Evolutionary conservation across 1,284 basidiomycete genomes (phyloP).

Genomic region (Cryptococcus sp.): DNA sequence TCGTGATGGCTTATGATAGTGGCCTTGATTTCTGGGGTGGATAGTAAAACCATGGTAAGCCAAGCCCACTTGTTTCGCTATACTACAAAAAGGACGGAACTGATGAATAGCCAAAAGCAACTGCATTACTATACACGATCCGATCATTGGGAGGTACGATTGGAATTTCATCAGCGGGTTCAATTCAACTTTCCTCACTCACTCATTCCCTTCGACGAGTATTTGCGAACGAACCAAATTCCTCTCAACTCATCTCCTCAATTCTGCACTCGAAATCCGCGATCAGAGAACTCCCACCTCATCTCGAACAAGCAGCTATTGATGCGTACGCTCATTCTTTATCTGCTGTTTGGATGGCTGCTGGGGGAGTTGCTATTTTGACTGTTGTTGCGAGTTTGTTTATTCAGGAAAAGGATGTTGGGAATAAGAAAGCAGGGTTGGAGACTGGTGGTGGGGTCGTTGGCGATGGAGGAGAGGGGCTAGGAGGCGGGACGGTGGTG

Average conservation of each 20-base stretch:
- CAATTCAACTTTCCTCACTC: conserved; percentile 40
- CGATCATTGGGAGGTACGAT: conserved; percentile 44
- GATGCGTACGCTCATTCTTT: conserved; percentile 39
- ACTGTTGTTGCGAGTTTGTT: conserved; percentile 28
- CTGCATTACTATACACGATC: conserved; percentile 44
- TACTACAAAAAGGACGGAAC: neutral
- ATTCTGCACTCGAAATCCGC: conserved; percentile 46
- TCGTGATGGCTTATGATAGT: conserved; percentile 19
- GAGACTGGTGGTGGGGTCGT: too few species aligned
- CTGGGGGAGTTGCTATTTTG: conserved; percentile 23
- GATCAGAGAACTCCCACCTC: conserved; percentile 26
- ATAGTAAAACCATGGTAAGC: conserved; percentile 37
- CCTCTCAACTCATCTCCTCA: conserved; percentile 28
- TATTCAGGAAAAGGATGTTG: conserved; percentile 27
- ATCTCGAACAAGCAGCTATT: conserved; percentile 26
- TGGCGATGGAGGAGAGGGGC: too few species aligned
- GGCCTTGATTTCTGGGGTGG: conserved; percentile 40
- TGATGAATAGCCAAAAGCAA: conserved; percentile 40
- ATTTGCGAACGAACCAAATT: conserved; percentile 14
- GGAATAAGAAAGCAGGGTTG: neutral
- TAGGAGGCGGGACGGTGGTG: too few species aligned
- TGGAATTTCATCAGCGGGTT: conserved; percentile 41
- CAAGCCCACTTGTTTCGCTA: neutral
- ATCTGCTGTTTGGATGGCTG: conserved; percentile 21
- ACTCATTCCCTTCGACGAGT: conserved; percentile 15